Conservation (phyloP, 352 stramenopile species). For the Aphanomyces stellatus region DNA sequence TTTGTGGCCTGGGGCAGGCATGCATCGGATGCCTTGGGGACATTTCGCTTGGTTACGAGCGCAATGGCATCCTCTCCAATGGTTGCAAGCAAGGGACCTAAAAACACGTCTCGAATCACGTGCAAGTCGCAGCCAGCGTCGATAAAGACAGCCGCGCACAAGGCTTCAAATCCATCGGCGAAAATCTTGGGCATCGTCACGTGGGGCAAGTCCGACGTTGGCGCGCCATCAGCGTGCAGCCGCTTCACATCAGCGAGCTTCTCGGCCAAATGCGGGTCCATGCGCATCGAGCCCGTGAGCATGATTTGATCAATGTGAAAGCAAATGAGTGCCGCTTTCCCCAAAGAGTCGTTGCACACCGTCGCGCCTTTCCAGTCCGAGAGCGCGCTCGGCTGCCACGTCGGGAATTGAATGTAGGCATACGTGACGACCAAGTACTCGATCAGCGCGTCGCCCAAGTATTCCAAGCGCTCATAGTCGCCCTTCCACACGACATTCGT, state of each 20-base stretch:
- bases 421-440: slow-evolving; percentile 85
- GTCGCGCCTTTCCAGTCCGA: slow-evolving; percentile 81
- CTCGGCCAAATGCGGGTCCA: slow-evolving; percentile 53
- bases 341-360: slow-evolving; percentile 75
- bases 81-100: slow-evolving; percentile 61
- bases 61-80: slow-evolving; percentile 59
- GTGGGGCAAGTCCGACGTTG: slow-evolving; percentile 34
- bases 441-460: slow-evolving; percentile 82
- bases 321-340: slow-evolving; percentile 67
- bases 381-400: slow-evolving; percentile 68
- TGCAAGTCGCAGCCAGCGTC: slow-evolving; percentile 65
- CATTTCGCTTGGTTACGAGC: slow-evolving; percentile 59
- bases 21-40: not conserved
- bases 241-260: slow-evolving; percentile 25
- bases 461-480: slow-evolving; percentile 87
- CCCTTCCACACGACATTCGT: slow-evolving; percentile 49
- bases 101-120: slow-evolving; percentile 71
- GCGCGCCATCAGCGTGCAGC: slow-evolving; percentile 42
- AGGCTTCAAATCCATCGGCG: slow-evolving; percentile 80
- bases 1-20: not conserved
- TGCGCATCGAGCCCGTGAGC: slow-evolving; percentile 46
- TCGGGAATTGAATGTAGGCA: slow-evolving; percentile 54
- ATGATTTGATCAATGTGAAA: slow-evolving; percentile 81
- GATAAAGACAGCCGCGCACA: slow-evolving; percentile 80
- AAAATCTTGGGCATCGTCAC: slow-evolving; percentile 73